These are phyloP conservation scores for Neonectria punicea DNA, from an alignment of 2,329 filamentous ascomycete genomes.

Conservation along the genomic window DNA sequence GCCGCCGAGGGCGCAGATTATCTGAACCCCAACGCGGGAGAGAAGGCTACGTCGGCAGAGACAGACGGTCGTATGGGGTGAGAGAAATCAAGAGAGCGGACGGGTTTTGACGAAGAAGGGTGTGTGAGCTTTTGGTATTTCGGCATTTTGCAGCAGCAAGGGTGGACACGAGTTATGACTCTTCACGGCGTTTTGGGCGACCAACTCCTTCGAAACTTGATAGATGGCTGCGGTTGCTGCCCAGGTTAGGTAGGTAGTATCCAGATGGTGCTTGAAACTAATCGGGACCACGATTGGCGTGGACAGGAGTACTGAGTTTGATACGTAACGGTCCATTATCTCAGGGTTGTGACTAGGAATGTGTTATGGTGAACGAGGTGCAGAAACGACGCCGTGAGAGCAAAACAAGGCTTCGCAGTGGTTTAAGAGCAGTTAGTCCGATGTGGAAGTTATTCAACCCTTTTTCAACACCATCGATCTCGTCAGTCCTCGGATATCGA, in stretches of 20 bases:
- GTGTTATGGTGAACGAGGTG: too few relatives aligned
- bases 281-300: too few relatives aligned
- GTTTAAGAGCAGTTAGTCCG: too few relatives aligned
- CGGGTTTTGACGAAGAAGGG: neutral
- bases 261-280: too few relatives aligned
- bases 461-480: too few relatives aligned
- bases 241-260: conserved; percentile 4
- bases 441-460: too few relatives aligned
- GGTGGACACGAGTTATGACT: conserved; percentile 30
- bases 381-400: too few relatives aligned
- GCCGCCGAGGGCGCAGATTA: conserved; percentile 93
- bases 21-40: conserved; percentile 76
- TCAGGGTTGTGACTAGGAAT: too few relatives aligned
- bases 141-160: neutral
- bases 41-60: conserved; percentile 63
- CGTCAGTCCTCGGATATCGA: too few relatives aligned
- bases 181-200: conserved; percentile 28
- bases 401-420: too few relatives aligned
- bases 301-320: too few relatives aligned
- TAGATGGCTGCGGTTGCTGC: conserved; percentile 9
- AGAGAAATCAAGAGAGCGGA: conserved; percentile 9
- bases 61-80: conserved; percentile 61
- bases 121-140: conserved; percentile 17
- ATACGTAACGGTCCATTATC: too few relatives aligned
- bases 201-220: conserved; percentile 13